Conservation (phyloP, 345 rosid genomes). For the Eucalyptus albens region DNA sequence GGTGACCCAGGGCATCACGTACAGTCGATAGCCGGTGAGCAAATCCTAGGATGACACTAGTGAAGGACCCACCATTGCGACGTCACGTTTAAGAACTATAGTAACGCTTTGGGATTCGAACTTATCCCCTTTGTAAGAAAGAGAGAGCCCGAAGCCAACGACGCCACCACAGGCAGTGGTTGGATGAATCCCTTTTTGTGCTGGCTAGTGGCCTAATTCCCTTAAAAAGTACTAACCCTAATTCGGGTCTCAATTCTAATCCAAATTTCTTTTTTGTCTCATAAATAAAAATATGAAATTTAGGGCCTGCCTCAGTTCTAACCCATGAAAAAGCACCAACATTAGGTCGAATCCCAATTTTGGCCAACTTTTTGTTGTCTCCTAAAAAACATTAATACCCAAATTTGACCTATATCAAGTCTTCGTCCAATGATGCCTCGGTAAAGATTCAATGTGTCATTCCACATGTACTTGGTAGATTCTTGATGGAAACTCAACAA, state of each 20-base stretch:
- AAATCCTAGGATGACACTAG: too few species aligned
- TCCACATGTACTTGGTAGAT: not conserved
- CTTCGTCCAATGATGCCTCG: not conserved
- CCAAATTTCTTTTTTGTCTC: too few species aligned
- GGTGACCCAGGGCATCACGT: too few species aligned
- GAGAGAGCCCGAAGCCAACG: too few species aligned
- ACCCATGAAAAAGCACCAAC: not conserved
- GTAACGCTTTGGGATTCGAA: too few species aligned
- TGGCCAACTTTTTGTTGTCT: not conserved
- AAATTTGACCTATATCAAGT: not conserved
- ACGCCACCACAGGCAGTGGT: fast-evolving
- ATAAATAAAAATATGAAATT: not conserved
- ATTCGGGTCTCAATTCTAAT: fast-evolving
- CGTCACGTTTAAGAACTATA: too few species aligned
- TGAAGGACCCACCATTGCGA: fast-evolving
- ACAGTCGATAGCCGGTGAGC: too few species aligned
- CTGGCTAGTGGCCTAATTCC: not conserved
- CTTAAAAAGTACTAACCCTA: not conserved
- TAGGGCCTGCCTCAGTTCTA: not conserved
- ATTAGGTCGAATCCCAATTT: fast-evolving
- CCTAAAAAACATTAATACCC: not conserved
- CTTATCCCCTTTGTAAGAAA: too few species aligned
- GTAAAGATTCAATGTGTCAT: not conserved
- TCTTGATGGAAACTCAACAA: too few species aligned
- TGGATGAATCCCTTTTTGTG: not conserved